phyloP scores from a whole-genome alignment of 208 protist genomes.

The Trypanosomatidae sp. region DNA sequence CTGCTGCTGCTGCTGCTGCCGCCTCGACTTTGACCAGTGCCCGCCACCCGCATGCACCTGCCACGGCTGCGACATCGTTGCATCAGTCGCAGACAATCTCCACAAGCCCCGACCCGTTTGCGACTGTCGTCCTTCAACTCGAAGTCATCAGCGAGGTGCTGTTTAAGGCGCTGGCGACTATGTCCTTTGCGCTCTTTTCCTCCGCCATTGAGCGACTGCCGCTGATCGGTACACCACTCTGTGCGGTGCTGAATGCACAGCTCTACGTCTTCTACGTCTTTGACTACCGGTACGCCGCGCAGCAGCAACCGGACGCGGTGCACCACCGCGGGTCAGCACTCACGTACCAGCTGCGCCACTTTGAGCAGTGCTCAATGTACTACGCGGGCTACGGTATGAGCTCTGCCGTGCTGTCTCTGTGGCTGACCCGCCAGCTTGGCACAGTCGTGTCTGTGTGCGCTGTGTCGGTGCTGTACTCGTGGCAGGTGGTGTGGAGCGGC shows the following conservation, averaged over 20 bases:
- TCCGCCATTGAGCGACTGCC: slow-evolving; percentile 19
- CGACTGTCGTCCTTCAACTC: slow-evolving; percentile 9
- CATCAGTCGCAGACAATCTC: not conserved
- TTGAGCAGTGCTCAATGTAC: slow-evolving; percentile 63
- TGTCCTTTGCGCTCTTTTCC: slow-evolving; percentile 41
- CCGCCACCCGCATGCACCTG: not conserved
- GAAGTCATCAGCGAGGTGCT: slow-evolving; percentile 46
- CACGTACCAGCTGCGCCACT: slow-evolving; percentile 45
- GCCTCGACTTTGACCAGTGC: slow-evolving; percentile 1
- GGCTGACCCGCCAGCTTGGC: slow-evolving; percentile 25
- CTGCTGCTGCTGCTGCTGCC: not conserved
- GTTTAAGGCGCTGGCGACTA: slow-evolving; percentile 58
- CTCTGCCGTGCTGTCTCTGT: slow-evolving; percentile 34
- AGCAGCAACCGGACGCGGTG: slow-evolving; percentile 22
- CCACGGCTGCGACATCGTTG: not conserved
- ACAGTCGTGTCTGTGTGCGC: slow-evolving; percentile 40
- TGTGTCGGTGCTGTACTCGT: slow-evolving; percentile 58
- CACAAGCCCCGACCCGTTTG: slow-evolving; percentile 21
- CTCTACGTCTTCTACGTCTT: slow-evolving; percentile 80
- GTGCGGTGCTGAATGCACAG: slow-evolving; percentile 50
- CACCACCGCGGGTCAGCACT: slow-evolving; percentile 21
- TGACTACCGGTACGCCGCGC: slow-evolving; percentile 57
- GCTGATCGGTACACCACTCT: slow-evolving; percentile 19
- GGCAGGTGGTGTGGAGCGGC: slow-evolving; percentile 54
- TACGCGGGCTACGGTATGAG: slow-evolving; percentile 58